Conservation (phyloP, 1,139 yeast genomes). For the Candida labiduridarum region DNA sequence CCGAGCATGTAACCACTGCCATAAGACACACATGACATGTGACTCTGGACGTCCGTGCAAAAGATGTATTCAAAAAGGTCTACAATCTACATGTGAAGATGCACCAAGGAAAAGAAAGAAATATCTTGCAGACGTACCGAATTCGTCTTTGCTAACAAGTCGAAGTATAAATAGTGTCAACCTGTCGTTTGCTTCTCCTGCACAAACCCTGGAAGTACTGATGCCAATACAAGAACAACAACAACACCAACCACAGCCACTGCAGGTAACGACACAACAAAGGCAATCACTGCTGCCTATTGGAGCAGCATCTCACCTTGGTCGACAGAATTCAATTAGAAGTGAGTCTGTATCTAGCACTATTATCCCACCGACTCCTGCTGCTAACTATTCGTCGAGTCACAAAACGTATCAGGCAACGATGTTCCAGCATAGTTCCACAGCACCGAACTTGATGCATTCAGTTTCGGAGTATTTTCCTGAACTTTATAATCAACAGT, state of each 20-base stretch:
- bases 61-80: constrained; percentile 72
- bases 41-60: constrained; percentile 81
- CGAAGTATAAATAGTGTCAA: constrained; percentile 1
- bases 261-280: neutral
- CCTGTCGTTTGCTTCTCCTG: neutral
- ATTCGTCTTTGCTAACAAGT: constrained; percentile 15
- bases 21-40: constrained; percentile 85
- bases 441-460: constrained; percentile 14
- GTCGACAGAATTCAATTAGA: neutral
- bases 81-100: constrained; percentile 77
- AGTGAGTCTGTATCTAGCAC: neutral
- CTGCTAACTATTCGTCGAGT: constrained; percentile 2
- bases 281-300: neutral
- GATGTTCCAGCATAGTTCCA: constrained; percentile 19
- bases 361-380: neutral
- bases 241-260: neutral
- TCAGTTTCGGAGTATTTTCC: constrained; percentile 9
- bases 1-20: constrained; percentile 86
- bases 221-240: neutral
- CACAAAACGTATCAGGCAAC: constrained; percentile 18
- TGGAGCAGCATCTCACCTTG: neutral
- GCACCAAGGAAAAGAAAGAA: constrained; percentile 89
- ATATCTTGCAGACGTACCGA: constrained; percentile 64
- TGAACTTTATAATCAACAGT: constrained; percentile 10
- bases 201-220: neutral